Evolutionary conservation across 225 moss, liverwort and hornwort genomes (phyloP), one percentile per base, ranked within the genome.

Genomic region (Marchantia polymorpha): DNA sequence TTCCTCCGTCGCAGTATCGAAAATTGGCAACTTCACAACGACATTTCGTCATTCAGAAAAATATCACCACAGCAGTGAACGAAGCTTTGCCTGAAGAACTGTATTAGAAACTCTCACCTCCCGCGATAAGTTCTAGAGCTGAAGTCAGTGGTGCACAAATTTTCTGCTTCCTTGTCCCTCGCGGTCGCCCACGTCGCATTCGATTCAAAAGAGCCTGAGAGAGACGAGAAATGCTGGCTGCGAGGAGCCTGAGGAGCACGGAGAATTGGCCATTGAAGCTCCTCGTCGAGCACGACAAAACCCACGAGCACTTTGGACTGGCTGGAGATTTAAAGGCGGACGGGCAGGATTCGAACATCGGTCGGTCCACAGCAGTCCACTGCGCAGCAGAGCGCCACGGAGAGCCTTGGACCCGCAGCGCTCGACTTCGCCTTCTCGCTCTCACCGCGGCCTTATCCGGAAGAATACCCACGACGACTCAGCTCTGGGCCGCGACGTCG

Each of bases 381-480:
- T 15, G 2, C 6, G 10, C 13, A 31, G 16, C 31, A 16, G 14
- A 16, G 19, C n/a, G n/a, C n/a, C n/a, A 39, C 49, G 51, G 72
- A 39, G 11, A 50, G 51, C n/a, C 39, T 39, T 39, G 2, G 10
- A 50, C 23, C 17, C n/a, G 16, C 2, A 23, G 72, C 20, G 50
- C 39, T 39, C 39, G 10, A 51, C 9, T 72, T 72, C 50, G 49
- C 16, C 49, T 68, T 46, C 11, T 52, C 73, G 26, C 73, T 52
- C 52, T 50, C 23, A 7, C 13, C 51, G 50, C 10, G 72, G 73
- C 52, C 73, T 73, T 73, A 73, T 73, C 73, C 73, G 12, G 16
- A 73, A 51, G 52, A 73, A 73, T 52, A 73, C 53, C 52, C 48
- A 48, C 31, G 14, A 30, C 9, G 10, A 39, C 39, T 47, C 39